Conservation (phyloP, 257 asterid genomes). For the Ehretia macrophylla region DNA sequence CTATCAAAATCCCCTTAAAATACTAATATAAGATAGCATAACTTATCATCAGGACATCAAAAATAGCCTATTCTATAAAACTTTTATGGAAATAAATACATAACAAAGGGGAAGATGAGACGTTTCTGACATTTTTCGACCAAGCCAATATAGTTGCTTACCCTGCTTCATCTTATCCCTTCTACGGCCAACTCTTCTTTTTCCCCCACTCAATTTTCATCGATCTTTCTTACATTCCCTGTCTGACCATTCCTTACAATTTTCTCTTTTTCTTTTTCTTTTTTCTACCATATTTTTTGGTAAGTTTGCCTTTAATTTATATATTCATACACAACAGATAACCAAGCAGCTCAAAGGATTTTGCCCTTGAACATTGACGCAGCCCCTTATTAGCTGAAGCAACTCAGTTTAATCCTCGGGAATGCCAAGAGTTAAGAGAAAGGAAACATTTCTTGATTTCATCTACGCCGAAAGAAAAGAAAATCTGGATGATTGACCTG, state of each 20-base stretch:
- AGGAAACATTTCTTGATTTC: constrained; percentile 11
- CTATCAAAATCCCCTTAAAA: constrained; percentile 29
- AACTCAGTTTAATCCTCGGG: neutral
- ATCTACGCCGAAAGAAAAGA: constrained; percentile 72
- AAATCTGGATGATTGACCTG: constrained; percentile 89
- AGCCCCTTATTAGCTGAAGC: neutral
- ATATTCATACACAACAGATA: neutral
- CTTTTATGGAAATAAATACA: neutral
- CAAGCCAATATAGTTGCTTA: constrained; percentile 9
- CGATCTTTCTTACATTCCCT: constrained; percentile 1
- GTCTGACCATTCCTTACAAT: neutral
- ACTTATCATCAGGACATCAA: constrained; percentile 26
- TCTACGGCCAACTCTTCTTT: neutral
- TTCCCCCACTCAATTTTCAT: neutral
- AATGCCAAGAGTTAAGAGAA: neutral
- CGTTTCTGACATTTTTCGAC: neutral
- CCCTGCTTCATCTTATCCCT: constrained; percentile 14
- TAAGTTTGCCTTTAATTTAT: neutral
- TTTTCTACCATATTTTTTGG: neutral
- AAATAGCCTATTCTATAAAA: constrained; percentile 21
- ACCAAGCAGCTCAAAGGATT: no score
- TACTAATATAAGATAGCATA: constrained; percentile 15
- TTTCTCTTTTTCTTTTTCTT: neutral
- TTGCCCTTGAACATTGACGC: neutral
- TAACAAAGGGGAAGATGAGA: no score